Base-by-base conservation (phyloP, 2,329 filamentous ascomycete genomes). In the Colletotrichum acutatum region DNA sequence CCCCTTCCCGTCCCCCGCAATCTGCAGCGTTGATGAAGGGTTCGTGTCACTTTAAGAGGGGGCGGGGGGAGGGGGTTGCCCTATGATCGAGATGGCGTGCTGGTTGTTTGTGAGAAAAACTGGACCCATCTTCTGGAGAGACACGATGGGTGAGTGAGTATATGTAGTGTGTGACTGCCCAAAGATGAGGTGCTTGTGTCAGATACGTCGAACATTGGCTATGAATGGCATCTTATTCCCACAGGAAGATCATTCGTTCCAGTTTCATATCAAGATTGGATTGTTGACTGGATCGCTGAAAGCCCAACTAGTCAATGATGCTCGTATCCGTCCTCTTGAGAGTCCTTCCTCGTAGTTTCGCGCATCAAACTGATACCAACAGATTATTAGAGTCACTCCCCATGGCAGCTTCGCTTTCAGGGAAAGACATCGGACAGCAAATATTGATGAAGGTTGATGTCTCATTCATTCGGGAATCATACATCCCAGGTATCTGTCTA, bases 1-100 rank as follows among this genome's bases (percentile, higher is more conserved):
- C 5, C 14, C 37, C 37, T 34, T 37, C 37, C 42, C 59, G 42
- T 58, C 52, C 70, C 54, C 70, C 70, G 66, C 66, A 72, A 52
- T n/a, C 30, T 46, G 56, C 28, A 6, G 8, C 49, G 26, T 46
- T 32, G 42, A 49, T 49, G 42, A 22, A 49, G 42, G 42, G 42
- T 49, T n/a, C 42, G 7, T 49, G 16, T 49, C 19, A 9, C 42
- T 49, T 42, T 42, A 19, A 49, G 42, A 49, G 16, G 42, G 19
- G 12, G 37, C 12, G 37, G 37, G 37, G 19, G 19, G 42, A n/a
- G 42, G 42, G 42, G 19, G 42, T 49, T 49, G 8, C 42, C 42
- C 42, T 49, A 49, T 49, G 42, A 49, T n/a, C 19, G 7, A n/a
- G 19, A 49, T 49, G 42, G 42, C 42, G 42, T 49, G 42, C 42